Evolutionary conservation across 2,329 filamentous ascomycete species (phyloP), one percentile per base, ranked within the genome.

Genomic region (Parafenestella ontariensis): DNA sequence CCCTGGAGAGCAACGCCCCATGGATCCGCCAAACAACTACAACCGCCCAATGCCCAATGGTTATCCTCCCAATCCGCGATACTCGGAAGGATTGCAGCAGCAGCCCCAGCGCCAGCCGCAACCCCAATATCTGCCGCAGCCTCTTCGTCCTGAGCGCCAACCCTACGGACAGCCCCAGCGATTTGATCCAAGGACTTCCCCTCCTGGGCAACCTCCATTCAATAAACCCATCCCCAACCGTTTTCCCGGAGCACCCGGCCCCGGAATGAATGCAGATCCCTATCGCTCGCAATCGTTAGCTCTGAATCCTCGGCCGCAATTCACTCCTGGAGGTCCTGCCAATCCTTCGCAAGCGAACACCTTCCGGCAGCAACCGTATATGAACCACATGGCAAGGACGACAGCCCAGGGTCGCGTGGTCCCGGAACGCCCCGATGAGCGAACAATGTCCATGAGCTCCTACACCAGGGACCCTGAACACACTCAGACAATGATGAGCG

Each of bases 271-370:
- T 72, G 88, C 86, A 31, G 94, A 98, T 76, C 83, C 89, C 5
- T 96, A 92, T 78, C 87, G 95, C 54, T 96, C 95, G n/a, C 92
- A 96, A 68, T 98, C 94, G 29, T 87, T 99, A 71, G 94, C 92
- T 33, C 88, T 87, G 58, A 84, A 85, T 61, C 84, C 89, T 47
- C 87, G 92, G 58, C 91, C 90, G 31, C 86, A 87, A 56, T 86
- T 89, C 76, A 91, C 92, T 70, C 84, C 87, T 15, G 62, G 65
- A 15, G 63, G 62, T 11, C 65, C 62, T 15, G 63, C 62, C n/a
- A 69, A 74, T 24, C 71, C 76, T 21, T 84, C 88, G 11, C 87
- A 90, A 23, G 88, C 89, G 46, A 90, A 88, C 71, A 85, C 89
- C 39, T 92, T 92, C 70, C 88, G 93, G 49, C 89, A 93, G 64